These are phyloP conservation scores for Sarocladium kiliense DNA, from an alignment of 2,329 filamentous ascomycete genomes.

Conservation along the genomic window DNA sequence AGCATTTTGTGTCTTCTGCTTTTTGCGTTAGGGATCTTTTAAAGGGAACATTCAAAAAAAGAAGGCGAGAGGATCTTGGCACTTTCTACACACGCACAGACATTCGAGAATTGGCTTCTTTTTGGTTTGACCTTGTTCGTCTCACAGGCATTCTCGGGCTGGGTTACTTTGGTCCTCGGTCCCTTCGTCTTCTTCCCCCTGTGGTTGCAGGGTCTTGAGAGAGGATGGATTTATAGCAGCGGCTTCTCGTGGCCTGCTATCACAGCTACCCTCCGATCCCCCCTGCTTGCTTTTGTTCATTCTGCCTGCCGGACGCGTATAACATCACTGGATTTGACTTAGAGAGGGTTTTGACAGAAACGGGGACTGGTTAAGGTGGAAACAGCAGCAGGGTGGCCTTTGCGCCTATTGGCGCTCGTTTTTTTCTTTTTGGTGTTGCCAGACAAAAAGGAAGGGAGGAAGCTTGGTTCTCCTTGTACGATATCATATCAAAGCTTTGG, in stretches of 20 bases:
- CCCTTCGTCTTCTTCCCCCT: neutral
- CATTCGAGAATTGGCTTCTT: neutral
- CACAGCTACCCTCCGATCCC: neutral
- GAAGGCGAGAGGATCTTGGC: conserved; percentile 5
- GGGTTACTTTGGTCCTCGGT: neutral
- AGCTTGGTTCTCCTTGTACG: conserved; percentile 1
- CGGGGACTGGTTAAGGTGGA: neutral
- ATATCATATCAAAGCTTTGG: neutral
- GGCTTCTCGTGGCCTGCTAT: neutral
- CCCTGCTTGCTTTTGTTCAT: conserved; percentile 1
- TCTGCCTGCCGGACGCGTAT: neutral
- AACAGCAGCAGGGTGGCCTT: neutral
- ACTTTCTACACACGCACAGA: neutral
- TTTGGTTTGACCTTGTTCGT: neutral
- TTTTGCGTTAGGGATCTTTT: neutral
- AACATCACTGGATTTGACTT: conserved; percentile 5
- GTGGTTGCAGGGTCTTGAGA: neutral
- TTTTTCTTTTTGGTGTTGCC: neutral
- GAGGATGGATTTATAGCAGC: neutral
- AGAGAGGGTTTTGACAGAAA: neutral
- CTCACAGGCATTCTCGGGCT: conserved; percentile 3
- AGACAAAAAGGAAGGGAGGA: neutral
- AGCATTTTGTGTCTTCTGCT: conserved; percentile 1
- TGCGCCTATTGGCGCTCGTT: neutral
- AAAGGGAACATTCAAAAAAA: neutral